Percentiles rank a stretch among this genome's conserved stretches.
These are phyloP conservation scores for Suhomyces ambrosiae DNA, from an alignment of 1,139 yeast genomes.

Conservation along the genomic window DNA sequence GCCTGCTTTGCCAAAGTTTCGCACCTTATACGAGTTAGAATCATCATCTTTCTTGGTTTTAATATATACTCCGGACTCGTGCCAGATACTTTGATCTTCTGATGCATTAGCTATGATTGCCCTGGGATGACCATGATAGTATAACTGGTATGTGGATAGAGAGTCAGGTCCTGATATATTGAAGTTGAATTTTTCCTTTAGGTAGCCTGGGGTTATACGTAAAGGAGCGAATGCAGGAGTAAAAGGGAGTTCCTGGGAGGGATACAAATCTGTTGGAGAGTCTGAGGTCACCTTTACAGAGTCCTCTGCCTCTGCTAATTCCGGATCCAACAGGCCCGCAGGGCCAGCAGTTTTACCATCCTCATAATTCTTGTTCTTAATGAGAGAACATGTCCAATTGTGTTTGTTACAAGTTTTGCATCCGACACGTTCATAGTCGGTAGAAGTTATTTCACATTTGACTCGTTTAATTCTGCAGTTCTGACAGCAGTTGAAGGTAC, in stretches of 20 bases:
- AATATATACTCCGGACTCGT: conserved; percentile 33
- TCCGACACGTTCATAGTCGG: conserved; percentile 38
- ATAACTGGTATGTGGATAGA: conserved; percentile 25
- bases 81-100: conserved; percentile 28
- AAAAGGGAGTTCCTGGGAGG: too few relatives aligned
- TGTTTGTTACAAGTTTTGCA: conserved; percentile 37
- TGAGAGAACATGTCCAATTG: conserved; percentile 19
- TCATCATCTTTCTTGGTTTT: conserved; percentile 17
- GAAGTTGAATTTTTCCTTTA: conserved; percentile 30
- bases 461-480: conserved; percentile 49
- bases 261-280: too few relatives aligned
- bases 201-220: conserved; percentile 25
- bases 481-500: conserved; percentile 56
- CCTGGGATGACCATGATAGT: conserved; percentile 33
- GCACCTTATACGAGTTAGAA: conserved; percentile 16
- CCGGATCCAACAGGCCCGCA: conserved; percentile 1
- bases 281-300: not conserved
- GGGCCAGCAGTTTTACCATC: conserved; percentile 7
- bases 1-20: conserved; percentile 17
- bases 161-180: conserved; percentile 25
- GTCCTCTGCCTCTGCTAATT: not conserved
- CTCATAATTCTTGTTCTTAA: conserved; percentile 6
- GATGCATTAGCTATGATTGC: conserved; percentile 26
- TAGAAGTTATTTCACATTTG: conserved; percentile 38
- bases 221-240: not conserved